phyloP scores from a whole-genome alignment of 108 stramenopile species.

The Thalassiosira profunda region DNA sequence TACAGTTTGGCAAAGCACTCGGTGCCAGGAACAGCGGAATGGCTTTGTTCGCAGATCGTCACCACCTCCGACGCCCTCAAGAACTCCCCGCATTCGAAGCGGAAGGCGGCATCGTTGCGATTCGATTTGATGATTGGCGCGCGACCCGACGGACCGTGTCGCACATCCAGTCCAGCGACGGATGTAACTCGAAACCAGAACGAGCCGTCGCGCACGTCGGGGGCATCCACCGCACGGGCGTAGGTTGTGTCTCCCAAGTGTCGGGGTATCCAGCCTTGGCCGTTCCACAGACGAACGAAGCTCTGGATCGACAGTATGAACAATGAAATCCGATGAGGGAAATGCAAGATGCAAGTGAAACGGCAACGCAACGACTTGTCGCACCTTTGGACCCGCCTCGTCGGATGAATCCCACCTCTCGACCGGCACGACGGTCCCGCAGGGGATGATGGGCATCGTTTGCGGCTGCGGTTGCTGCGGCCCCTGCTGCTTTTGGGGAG shows the following conservation, averaged over 20 bases:
- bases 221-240: constrained; percentile 42
- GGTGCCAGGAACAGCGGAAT: too few relatives aligned
- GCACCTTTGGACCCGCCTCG: too few relatives aligned
- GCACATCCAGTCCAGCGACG: constrained; percentile 70
- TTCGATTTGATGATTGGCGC: constrained; percentile 77
- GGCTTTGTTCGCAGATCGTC: constrained; percentile 44
- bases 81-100: constrained; percentile 92
- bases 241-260: constrained; percentile 19
- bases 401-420: constrained; percentile 58
- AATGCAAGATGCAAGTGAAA: too few relatives aligned
- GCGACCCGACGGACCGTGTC: constrained; percentile 74
- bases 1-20: constrained; percentile 90
- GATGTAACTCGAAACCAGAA: constrained; percentile 87
- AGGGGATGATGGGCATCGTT: constrained; percentile 51
- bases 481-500: constrained; percentile 4
- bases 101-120: constrained; percentile 64
- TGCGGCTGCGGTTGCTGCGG: too few relatives aligned
- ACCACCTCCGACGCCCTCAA: constrained; percentile 84
- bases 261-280: constrained; percentile 88
- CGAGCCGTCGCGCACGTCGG: constrained; percentile 79
- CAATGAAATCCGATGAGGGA: too few relatives aligned
- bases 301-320: too few relatives aligned
- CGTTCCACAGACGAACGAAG: constrained; percentile 68
- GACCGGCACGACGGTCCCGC: constrained; percentile 78
- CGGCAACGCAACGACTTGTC: too few relatives aligned